Conservation (phyloP, 345 rosid genomes). For the Syzygium oleosum region DNA sequence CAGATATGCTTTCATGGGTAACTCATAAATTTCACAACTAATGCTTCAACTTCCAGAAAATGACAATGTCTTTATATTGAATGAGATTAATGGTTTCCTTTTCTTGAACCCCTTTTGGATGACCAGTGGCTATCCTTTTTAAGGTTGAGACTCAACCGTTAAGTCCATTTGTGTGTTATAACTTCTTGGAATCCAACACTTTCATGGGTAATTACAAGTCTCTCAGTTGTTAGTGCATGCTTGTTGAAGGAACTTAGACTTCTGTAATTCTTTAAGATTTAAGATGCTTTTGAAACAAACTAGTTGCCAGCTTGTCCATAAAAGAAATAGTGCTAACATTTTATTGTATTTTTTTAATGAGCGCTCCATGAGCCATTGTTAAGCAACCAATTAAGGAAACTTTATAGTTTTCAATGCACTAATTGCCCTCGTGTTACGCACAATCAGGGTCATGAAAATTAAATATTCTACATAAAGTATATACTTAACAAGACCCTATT, state of each 20-base stretch:
- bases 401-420: not conserved
- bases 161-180: not conserved
- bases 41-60: constrained; percentile 17
- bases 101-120: not conserved
- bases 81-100: not conserved
- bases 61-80: not conserved
- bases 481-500: not conserved
- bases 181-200: not conserved
- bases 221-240: not conserved
- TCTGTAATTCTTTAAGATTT: not conserved
- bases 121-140: not conserved
- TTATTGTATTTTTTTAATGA: not conserved
- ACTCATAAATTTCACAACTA: constrained; percentile 28
- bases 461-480: not conserved
- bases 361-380: not conserved
- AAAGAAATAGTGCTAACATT: not conserved
- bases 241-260: not conserved
- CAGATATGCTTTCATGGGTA: not conserved
- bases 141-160: not conserved
- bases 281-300: not conserved
- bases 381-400: not conserved
- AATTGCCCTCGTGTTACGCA: not conserved
- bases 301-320: not conserved
- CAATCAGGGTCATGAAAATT: not conserved
- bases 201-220: not conserved